Base-by-base conservation (phyloP, 2,329 filamentous ascomycete species). In the Ceratocystis alfenasii region DNA sequence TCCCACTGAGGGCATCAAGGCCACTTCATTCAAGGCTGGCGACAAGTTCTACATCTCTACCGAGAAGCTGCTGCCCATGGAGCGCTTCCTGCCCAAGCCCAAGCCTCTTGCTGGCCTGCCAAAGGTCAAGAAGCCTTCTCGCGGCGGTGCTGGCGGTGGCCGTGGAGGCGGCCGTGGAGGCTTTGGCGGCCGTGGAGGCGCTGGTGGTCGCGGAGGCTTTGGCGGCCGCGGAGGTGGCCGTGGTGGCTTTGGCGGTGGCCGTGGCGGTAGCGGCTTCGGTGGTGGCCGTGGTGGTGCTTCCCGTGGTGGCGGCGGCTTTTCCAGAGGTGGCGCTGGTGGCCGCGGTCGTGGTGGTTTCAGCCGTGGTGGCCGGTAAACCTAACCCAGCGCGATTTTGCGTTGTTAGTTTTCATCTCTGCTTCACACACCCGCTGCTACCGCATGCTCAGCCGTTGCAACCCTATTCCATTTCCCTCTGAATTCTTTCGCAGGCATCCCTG, bases 11-110 rank as follows among this genome's bases (percentile, higher is more conserved):
- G 94, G 94, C 72, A 97, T 99, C 76, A 89, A 95, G 77, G 91
- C 94, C 69, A 85, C 87, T 68, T 94, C 89, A 50, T 99, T 97
- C 86, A 95, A 96, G 81, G 79, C 87, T 69, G 94, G 94, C 74
- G 94, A 97, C 82, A 96, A 95, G 80, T 95, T 99, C 79, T 99
- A 87, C 81, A 96, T 97, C 74, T 89, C 87, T 72, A 84, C 87
- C 73, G 94, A 97, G 79, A 99, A 96, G 82, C 85, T 96, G 64
- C 81, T 99, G 69, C 93, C 94, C 57, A 80, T 97, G 72, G 94
- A 99, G 77, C 91, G 88, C 82, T 99, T 99, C 83, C 81, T 97
- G 68, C 94, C 94, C 70, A 96, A 92, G 81, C 93, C 93, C 65
- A 96, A 96, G 81, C 80, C 81, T 63, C 78, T 79, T 44, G 80